Percentiles rank a stretch among this genome's conserved stretches.
These are phyloP conservation scores for Ambrosiella cleistominuta DNA, from an alignment of 2,329 filamentous ascomycete species.

Conservation along the genomic window DNA sequence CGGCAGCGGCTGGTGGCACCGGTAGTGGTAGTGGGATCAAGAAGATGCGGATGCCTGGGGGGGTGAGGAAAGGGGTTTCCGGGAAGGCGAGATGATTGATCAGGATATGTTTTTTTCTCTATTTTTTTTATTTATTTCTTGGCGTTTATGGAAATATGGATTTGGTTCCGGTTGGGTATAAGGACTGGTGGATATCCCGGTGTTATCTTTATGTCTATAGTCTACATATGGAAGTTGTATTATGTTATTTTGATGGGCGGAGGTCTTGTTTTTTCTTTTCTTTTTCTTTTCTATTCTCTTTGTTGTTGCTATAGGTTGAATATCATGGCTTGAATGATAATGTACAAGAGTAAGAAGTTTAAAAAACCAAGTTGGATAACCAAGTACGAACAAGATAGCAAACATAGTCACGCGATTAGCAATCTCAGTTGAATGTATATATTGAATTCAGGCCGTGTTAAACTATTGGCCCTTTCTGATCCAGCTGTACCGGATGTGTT, in stretches of 20 bases:
- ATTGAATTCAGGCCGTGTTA: conserved; percentile 13
- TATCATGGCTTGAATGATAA: too few relatives aligned
- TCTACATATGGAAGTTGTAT: not conserved
- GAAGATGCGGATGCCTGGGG: not conserved
- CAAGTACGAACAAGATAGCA: not conserved
- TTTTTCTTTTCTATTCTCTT: too few relatives aligned
- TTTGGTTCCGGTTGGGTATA: not conserved
- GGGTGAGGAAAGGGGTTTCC: not conserved
- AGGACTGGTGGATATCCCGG: not conserved
- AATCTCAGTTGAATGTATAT: conserved; percentile 12
- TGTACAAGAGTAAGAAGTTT: too few relatives aligned
- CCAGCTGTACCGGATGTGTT: conserved; percentile 7
- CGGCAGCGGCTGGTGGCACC: not conserved
- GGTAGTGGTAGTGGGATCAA: not conserved
- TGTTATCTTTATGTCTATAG: not conserved
- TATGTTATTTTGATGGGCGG: not conserved
- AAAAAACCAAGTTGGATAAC: too few relatives aligned
- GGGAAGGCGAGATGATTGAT: not conserved
- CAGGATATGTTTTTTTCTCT: not conserved
- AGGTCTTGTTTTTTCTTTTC: too few relatives aligned
- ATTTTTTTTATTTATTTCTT: not conserved
- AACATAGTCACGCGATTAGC: not conserved
- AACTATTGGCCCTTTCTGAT: conserved; percentile 12
- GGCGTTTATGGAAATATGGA: not conserved
- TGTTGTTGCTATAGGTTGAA: too few relatives aligned